Base-by-base conservation (phyloP, 192 early-diverging fungal species). In the Dissophora globulifera region DNA sequence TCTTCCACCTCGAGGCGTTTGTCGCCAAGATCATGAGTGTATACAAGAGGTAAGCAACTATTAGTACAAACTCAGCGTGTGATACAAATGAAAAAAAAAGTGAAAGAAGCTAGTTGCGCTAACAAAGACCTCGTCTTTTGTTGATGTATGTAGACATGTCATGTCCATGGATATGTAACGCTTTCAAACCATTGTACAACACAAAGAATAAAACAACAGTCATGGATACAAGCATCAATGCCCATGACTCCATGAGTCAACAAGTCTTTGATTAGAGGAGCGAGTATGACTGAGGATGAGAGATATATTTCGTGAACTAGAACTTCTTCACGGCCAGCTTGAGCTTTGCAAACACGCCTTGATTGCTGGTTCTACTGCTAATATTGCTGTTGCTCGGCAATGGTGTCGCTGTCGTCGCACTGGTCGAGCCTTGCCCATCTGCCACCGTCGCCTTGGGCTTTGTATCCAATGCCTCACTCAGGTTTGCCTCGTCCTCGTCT, bases 1-100 rank as follows among this genome's bases (percentile, higher is more conserved):
- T 99, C 22, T 94, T 98, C 62, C 95, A 99, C 71, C 82, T 99
- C 27, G 97, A 99, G 71, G 94, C 95, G 0, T 99, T 95, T 81
- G 88, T 93, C 26, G 94, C 93, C 38, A 90, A 90, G 67, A 87
- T 96, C 53, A 98, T 99, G 96, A 89, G 90, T 38, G 68, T 93
- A 10, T 98, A 96, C 83, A 94, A 94, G 79, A 81, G 87, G 82
- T 93, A 91, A 45, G 29, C 9, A 29, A n/a, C n/a, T n/a, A n/a
- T n/a, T n/a, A n/a, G n/a, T n/a, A n/a, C n/a, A n/a, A n/a, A n/a
- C n/a, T n/a, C n/a, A n/a, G n/a, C n/a, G n/a, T n/a, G n/a, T n/a
- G n/a, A n/a, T n/a, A n/a, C n/a, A n/a, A n/a, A n/a, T n/a, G n/a
- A n/a, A n/a, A n/a, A n/a, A n/a, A n/a, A n/a, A n/a, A n/a, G n/a